Evolutionary conservation across 306 rosid species (phyloP).

Genomic region (Cucumis melo): DNA sequence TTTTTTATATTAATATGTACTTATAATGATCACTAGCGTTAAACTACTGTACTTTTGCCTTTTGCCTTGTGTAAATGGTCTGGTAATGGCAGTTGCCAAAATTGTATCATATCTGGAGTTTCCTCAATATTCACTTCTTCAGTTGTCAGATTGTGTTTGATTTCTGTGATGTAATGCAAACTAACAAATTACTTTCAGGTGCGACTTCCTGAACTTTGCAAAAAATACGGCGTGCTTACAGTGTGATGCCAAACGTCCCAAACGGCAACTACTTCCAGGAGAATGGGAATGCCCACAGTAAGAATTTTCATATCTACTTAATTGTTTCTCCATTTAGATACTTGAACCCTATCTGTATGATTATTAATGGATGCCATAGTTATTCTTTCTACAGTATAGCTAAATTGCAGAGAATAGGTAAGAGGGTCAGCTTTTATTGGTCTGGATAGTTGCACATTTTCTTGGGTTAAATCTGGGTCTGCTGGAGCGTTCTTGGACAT

Average conservation of each 20-base stretch:
- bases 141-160: neutral
- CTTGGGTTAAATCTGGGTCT: neutral
- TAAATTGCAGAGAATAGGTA: neutral
- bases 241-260: constrained; percentile 97
- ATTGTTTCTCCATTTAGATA: neutral
- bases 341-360: neutral
- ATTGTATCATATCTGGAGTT: neutral
- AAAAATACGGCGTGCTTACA: constrained; percentile 78
- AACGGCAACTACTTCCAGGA: constrained; percentile 93
- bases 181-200: constrained; percentile 34
- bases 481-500: neutral
- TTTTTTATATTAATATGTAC: neutral
- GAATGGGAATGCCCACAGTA: constrained; percentile 99
- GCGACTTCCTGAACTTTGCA: constrained; percentile 97
- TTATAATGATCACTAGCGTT: neutral
- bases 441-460: neutral
- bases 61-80: neutral
- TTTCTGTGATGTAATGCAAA: neutral
- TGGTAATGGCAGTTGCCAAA: neutral
- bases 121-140: neutral
- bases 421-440: neutral
- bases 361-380: neutral
- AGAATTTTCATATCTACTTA: constrained; percentile 23
- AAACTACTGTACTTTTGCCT: neutral
- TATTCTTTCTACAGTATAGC: neutral